phyloP scores from a whole-genome alignment of 176 grass and related monocot species.

The Musa schizocarpa region DNA sequence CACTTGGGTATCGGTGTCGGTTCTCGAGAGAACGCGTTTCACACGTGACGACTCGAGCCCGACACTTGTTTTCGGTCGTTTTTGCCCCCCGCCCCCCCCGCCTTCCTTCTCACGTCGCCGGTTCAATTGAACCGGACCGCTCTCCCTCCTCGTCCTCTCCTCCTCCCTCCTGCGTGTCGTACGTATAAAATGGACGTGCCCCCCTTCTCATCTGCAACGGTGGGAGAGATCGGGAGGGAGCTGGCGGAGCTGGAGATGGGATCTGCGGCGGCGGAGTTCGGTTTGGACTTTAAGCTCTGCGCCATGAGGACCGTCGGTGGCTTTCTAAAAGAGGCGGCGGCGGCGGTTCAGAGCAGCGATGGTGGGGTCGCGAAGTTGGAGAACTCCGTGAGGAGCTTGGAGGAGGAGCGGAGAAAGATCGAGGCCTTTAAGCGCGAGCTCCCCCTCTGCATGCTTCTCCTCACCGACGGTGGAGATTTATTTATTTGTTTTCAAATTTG shows the following conservation, averaged over 20 bases:
- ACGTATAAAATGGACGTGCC: neutral
- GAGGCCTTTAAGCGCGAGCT: conserved; percentile 76
- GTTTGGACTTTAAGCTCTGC: conserved; percentile 48
- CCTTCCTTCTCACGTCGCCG: no score
- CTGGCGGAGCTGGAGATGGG: conserved; percentile 26
- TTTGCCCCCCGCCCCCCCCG: no score
- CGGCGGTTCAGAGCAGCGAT: neutral
- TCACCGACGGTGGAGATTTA: conserved; percentile 8
- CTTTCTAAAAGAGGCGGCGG: conserved; percentile 7
- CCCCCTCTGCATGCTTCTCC: conserved; percentile 54
- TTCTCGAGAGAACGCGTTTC: neutral
- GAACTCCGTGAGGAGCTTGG: conserved; percentile 41
- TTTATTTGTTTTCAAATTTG: neutral
- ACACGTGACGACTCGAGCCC: neutral
- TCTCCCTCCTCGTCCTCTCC: neutral
- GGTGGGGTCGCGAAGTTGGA: conserved; percentile 34
- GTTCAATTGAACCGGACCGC: no score
- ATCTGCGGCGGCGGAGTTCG: neutral
- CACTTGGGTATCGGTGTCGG: neutral
- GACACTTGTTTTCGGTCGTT: neutral
- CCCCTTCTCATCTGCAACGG: no score
- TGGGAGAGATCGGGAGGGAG: neutral
- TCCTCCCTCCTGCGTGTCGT: neutral
- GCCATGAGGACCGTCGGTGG: conserved; percentile 31
- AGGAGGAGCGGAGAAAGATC: conserved; percentile 67